Evolutionary conservation across 2,329 filamentous ascomycete species (phyloP).

Genomic region (Verticillium nubilum): DNA sequence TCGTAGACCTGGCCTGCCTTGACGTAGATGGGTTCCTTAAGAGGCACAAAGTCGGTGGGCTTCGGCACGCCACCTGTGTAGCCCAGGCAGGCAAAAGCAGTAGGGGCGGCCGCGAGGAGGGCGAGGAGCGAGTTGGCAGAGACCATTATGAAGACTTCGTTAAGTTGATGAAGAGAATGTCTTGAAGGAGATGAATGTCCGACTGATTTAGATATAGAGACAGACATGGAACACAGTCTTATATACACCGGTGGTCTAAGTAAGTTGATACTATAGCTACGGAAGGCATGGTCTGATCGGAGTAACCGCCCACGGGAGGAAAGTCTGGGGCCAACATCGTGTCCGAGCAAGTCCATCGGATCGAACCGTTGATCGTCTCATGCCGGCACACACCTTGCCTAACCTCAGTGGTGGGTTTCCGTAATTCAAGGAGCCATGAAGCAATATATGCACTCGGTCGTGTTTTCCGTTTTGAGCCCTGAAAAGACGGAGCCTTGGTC

Average conservation of each 20-base stretch:
- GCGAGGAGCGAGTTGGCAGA: background rate
- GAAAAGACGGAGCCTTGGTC: background rate
- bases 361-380: background rate
- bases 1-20: slow-evolving; percentile 20
- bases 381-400: background rate
- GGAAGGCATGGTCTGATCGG: background rate
- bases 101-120: background rate
- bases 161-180: background rate
- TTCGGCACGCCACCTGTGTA: slow-evolving; percentile 23
- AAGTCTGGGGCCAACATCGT: background rate
- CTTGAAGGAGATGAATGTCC: background rate
- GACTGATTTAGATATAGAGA: background rate
- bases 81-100: slow-evolving; percentile 18
- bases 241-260: background rate
- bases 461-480: background rate
- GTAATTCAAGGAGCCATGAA: background rate
- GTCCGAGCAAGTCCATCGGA: background rate
- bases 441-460: background rate
- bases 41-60: slow-evolving; percentile 19
- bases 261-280: background rate
- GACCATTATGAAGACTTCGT: background rate
- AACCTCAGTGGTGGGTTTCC: background rate
- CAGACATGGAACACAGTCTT: background rate
- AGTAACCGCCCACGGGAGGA: background rate
- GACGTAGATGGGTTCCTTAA: slow-evolving; percentile 22